phyloP scores from a whole-genome alignment of 2,329 filamentous ascomycete species.

The Alternaria triticimaculans region DNA sequence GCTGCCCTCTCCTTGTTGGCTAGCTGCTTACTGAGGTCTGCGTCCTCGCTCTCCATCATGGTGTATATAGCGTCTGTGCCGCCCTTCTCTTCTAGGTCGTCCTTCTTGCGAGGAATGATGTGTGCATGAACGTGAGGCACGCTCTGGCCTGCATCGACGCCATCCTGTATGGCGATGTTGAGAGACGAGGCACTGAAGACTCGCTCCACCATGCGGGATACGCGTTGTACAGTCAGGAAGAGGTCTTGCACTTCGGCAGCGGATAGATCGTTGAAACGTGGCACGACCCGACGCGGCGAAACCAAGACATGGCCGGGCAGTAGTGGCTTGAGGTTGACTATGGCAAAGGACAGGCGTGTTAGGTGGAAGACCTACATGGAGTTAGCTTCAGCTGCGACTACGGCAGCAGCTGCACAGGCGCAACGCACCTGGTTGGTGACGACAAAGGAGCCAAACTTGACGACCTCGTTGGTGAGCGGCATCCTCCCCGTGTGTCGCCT shows the following conservation, averaged over 20 bases:
- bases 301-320: constrained; percentile 93
- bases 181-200: constrained; percentile 73
- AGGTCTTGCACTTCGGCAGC: constrained; percentile 79
- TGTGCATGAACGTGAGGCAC: constrained; percentile 94
- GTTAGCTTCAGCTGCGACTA: background rate
- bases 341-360: constrained; percentile 79
- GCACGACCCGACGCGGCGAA: constrained; percentile 73
- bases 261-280: constrained; percentile 77
- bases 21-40: constrained; percentile 77
- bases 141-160: constrained; percentile 86
- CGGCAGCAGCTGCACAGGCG: background rate
- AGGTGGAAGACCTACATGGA: constrained; percentile 78
- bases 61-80: constrained; percentile 80
- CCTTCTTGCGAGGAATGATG: constrained; percentile 75
- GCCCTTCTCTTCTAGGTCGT: constrained; percentile 63
- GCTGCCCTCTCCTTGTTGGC: constrained; percentile 62
- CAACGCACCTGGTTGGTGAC: constrained; percentile 53
- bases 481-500: constrained; percentile 22
- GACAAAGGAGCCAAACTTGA: constrained; percentile 54
- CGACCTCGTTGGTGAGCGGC: constrained; percentile 49
- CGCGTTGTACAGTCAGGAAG: constrained; percentile 83
- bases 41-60: constrained; percentile 81
- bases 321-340: constrained; percentile 95
- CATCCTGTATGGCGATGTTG: constrained; percentile 96
- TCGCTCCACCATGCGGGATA: constrained; percentile 75